A percentile compares a stretch with the other conserved stretches of the same genome.
These are phyloP conservation scores for Globisporangium mamillatum DNA, from an alignment of 352 stramenopile species.

Conservation along the genomic window DNA sequence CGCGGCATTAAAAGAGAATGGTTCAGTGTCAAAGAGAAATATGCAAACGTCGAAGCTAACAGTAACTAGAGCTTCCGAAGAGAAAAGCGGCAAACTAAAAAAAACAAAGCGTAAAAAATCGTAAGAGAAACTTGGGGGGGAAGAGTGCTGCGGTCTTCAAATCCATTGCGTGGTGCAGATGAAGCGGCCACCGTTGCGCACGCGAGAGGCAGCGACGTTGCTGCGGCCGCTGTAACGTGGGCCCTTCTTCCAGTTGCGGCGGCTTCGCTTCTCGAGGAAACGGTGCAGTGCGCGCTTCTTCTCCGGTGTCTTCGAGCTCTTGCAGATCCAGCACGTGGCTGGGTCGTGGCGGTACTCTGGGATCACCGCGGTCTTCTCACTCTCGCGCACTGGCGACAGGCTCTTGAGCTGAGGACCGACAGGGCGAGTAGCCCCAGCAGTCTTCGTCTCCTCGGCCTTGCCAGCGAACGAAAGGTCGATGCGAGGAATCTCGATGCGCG, in stretches of 20 bases:
- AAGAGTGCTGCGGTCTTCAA: conserved; percentile 24
- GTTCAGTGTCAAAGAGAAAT: conserved; percentile 23
- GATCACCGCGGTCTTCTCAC: conserved; percentile 34
- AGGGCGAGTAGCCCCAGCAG: conserved; percentile 1
- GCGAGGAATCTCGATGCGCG: conserved; percentile 55
- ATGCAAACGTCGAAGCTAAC: conserved; percentile 17
- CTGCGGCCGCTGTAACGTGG: conserved; percentile 78
- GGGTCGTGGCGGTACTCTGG: conserved; percentile 65
- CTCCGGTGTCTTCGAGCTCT: conserved; percentile 77
- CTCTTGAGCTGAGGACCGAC: conserved; percentile 13
- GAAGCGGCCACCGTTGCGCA: conserved; percentile 81
- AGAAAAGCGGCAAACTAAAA: conserved; percentile 18
- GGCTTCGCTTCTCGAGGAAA: conserved; percentile 78
- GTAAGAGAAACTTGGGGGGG: conserved; percentile 3
- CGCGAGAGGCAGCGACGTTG: conserved; percentile 73
- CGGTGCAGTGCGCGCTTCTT: conserved; percentile 82
- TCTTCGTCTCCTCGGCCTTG: conserved; percentile 22
- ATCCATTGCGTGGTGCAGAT: conserved; percentile 82
- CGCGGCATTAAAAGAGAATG: conserved; percentile 14
- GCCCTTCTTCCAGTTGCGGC: conserved; percentile 82
- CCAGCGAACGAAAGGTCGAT: conserved; percentile 61
- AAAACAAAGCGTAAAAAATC: conserved; percentile 19
- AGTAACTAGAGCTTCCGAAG: conserved; percentile 8
- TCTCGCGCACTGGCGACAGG: conserved; percentile 50
- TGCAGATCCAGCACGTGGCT: conserved; percentile 85